Evolutionary conservation across 129 eudicot species (phyloP).

Genomic region (Scalesia atractyloides): DNA sequence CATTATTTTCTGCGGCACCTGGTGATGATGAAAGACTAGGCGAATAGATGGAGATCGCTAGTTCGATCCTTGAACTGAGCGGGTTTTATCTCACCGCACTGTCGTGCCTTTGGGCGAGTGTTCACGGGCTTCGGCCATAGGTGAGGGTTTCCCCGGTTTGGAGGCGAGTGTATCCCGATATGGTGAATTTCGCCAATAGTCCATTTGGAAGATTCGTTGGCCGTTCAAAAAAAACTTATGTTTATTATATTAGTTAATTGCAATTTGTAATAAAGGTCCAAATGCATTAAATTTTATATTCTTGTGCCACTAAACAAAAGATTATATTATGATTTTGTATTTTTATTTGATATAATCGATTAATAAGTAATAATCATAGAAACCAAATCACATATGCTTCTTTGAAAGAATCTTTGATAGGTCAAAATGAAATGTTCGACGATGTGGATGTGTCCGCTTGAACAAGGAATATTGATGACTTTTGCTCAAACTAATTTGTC

Average conservation of each 20-base stretch:
- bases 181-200: too few relatives aligned
- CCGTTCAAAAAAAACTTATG: too few relatives aligned
- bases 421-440: neutral
- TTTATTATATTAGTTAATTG: neutral
- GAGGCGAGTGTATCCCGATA: too few relatives aligned
- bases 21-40: too few relatives aligned
- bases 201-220: too few relatives aligned
- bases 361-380: neutral
- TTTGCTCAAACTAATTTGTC: constrained; percentile 9
- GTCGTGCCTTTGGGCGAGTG: too few relatives aligned
- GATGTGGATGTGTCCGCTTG: constrained; percentile 13
- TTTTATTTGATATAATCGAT: neutral
- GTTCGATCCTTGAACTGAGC: too few relatives aligned
- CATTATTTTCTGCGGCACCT: too few relatives aligned
- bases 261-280: neutral
- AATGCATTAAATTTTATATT: neutral
- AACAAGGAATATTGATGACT: constrained; percentile 10
- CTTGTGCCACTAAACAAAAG: constrained; percentile 2
- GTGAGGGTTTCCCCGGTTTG: too few relatives aligned
- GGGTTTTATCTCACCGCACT: too few relatives aligned
- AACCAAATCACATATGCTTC: neutral
- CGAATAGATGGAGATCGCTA: too few relatives aligned
- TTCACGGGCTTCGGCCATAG: too few relatives aligned
- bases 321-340: neutral
- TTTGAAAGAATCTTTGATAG: neutral